Percentiles rank a stretch among this genome's conserved stretches.
Conservation (phyloP, 2,329 filamentous ascomycete genomes). For the Talaromyces albobiverticillius region DNA sequence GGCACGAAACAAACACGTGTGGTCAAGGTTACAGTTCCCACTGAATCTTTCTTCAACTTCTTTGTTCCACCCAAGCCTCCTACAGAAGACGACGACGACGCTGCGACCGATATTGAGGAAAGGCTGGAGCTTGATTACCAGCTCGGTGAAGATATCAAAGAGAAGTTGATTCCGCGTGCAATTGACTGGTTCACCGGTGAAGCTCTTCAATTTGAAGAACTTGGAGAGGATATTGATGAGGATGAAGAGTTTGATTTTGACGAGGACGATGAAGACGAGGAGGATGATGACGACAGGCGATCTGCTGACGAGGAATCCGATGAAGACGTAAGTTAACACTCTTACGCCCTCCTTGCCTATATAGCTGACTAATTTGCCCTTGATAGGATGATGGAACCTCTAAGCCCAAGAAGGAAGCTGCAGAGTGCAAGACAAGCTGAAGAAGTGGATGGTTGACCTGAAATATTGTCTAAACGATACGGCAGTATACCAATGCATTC, state of each 20-base stretch:
- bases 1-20: constrained; percentile 99
- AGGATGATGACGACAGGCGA: constrained; percentile 78
- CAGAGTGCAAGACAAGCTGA: constrained; percentile 95
- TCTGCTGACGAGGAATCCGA: constrained; percentile 67
- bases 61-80: constrained; percentile 93
- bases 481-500: neutral
- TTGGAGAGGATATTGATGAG: constrained; percentile 79
- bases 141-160: constrained; percentile 98
- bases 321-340: constrained; percentile 50
- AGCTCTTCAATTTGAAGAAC: constrained; percentile 92
- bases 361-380: constrained; percentile 20
- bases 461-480: neutral
- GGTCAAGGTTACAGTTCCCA: constrained; percentile 98
- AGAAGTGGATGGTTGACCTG: constrained; percentile 17
- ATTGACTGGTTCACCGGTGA: constrained; percentile 99
- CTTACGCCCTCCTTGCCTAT: constrained; percentile 1
- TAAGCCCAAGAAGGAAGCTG: constrained; percentile 90
- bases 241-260: constrained; percentile 88
- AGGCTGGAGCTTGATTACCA: constrained; percentile 98
- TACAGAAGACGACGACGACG: constrained; percentile 64
- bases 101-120: constrained; percentile 89
- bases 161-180: constrained; percentile 97
- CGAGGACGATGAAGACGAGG: constrained; percentile 83
- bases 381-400: constrained; percentile 78
- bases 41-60: constrained; percentile 99